phyloP scores from a whole-genome alignment of 345 rosid genomes.

The Microcos paniculata region DNA sequence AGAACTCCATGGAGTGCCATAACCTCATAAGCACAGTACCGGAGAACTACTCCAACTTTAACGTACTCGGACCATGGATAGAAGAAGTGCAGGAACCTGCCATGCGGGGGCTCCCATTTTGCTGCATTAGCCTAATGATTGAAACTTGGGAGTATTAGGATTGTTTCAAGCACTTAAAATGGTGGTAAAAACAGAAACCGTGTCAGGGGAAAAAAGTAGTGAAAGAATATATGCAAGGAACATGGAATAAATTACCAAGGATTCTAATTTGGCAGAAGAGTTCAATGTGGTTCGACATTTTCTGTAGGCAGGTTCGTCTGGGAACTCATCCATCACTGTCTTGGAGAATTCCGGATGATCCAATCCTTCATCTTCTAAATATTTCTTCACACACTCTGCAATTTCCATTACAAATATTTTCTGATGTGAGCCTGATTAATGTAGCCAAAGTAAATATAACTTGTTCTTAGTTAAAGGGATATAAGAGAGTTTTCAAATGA shows the following conservation, averaged over 20 bases:
- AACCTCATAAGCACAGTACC: conserved; percentile 66
- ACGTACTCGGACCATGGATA: conserved; percentile 75
- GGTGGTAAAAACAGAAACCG: background rate
- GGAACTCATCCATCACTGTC: conserved; percentile 58
- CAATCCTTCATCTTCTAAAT: conserved; percentile 49
- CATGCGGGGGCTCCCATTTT: conserved; percentile 79
- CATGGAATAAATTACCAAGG: conserved; percentile 35
- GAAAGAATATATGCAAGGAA: background rate
- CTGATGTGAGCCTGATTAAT: background rate
- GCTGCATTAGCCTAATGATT: conserved; percentile 48
- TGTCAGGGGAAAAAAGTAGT: background rate
- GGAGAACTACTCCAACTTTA: conserved; percentile 59
- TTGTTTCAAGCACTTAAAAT: background rate
- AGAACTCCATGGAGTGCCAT: conserved; percentile 76
- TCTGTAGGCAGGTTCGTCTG: conserved; percentile 59
- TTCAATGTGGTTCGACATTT: conserved; percentile 48
- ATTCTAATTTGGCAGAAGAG: conserved; percentile 53
- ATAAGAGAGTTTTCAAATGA: background rate
- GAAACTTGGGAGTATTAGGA: conserved; percentile 13
- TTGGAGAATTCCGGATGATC: conserved; percentile 55
- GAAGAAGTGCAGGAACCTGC: conserved; percentile 56
- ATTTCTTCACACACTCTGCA: conserved; percentile 65
- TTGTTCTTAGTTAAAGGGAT: background rate
- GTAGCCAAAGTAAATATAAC: no score
- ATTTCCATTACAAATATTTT: background rate